phyloP scores from a whole-genome alignment of 106 monocot genomes.

The Dioscorea dumetorum region DNA sequence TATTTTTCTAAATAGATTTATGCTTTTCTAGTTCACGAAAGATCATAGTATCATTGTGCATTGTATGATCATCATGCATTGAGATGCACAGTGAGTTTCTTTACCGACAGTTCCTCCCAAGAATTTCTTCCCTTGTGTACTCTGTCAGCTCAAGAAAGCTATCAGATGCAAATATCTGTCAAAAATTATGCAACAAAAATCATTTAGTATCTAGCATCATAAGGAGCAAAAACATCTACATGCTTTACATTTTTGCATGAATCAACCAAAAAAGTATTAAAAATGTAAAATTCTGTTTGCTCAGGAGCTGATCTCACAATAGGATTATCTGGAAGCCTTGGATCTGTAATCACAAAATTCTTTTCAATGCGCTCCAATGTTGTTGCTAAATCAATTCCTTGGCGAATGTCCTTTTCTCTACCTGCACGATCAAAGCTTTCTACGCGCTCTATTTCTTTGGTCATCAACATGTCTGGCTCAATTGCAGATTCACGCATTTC shows the following conservation, averaged over 20 bases:
- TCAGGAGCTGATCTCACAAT: conserved; percentile 36
- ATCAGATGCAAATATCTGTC: conserved; percentile 74
- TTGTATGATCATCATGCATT: not conserved
- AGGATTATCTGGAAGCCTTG: conserved; percentile 94
- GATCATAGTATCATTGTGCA: no score
- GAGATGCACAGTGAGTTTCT: not conserved
- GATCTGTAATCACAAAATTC: conserved; percentile 98
- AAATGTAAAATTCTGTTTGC: not conserved
- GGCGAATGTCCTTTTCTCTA: conserved; percentile 79
- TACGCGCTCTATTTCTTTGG: conserved; percentile 50
- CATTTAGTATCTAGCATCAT: not conserved
- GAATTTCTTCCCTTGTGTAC: conserved; percentile 67
- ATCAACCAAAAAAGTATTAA: not conserved
- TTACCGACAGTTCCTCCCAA: conserved; percentile 73
- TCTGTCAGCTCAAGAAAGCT: conserved; percentile 79
- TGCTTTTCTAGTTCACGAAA: no score
- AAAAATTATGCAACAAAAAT: not conserved
- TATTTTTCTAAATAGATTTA: no score
- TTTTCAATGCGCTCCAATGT: conserved; percentile 97
- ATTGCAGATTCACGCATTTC: conserved; percentile 33
- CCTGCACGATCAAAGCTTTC: conserved; percentile 86
- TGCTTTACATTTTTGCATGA: not conserved
- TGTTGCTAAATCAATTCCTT: conserved; percentile 95
- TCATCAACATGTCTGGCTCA: conserved; percentile 71
- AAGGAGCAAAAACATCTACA: not conserved